Evolutionary conservation across 139 green algal genomes (phyloP), one percentile per base, ranked within the genome.

Genomic region (Pleodorina starrii): DNA sequence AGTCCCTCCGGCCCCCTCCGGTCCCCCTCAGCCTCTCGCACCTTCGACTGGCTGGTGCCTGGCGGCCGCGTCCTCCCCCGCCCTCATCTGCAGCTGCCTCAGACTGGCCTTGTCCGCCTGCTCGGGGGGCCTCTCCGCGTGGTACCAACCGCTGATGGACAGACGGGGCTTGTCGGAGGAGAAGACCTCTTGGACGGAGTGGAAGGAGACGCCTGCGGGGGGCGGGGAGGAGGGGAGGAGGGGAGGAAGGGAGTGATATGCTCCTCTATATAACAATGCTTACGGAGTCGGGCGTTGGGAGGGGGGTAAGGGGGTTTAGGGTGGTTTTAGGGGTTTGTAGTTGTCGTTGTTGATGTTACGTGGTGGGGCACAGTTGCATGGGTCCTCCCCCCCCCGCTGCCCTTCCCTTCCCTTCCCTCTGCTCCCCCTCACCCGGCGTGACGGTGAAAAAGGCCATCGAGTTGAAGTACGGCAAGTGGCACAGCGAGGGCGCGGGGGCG

Each of bases 401-500:
- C n/a, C n/a, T n/a, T n/a, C n/a, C n/a, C n/a, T n/a, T n/a, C n/a
- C n/a, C n/a, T n/a, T n/a, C n/a, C n/a, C n/a, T n/a, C n/a, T n/a
- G n/a, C n/a, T n/a, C n/a, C n/a, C n/a, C 3, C 83, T 71, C 74
- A 32, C 96, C 97, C 0, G 97, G 96, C 76, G 92, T 86, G 42
- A 98, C 96, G 40, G 88, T 92, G 93, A 99, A 99, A 81, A 98
- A 93, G 57, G 94, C 96, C 95, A 99, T 97, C 43, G 80, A 93
- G 95, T 99, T 99, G 3, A 90, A 91, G 48, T 51, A 73, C 71
- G 92, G 92, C 76, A 94, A 78, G 66, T 87, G 90, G 32, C 25
- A 17, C n/a, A 73, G 19, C n/a, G 44, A 60, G 35, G 86, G 86
- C 59, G 81, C 46, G 35, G 78, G 50, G 3, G 75, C 60, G 59